These are phyloP conservation scores for Phymatotrichopsis omnivora DNA, from an alignment of 2,329 filamentous ascomycete genomes.

Conservation along the genomic window DNA sequence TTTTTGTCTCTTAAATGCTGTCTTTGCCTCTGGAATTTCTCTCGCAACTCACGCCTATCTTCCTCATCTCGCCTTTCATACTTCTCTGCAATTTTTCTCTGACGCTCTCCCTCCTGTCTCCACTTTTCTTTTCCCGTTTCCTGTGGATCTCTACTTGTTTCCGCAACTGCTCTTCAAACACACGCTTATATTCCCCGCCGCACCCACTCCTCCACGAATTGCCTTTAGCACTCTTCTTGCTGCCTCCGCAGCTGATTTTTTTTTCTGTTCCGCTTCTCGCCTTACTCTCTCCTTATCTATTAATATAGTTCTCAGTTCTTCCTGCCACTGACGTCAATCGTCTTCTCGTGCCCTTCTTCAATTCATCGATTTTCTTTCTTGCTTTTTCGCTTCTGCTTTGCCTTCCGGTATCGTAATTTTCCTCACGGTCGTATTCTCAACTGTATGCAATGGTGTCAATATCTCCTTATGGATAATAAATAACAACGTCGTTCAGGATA, in stretches of 20 bases:
- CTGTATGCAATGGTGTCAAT: slow-evolving; percentile 6
- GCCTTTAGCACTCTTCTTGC: slow-evolving; percentile 8
- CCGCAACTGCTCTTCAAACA: no score
- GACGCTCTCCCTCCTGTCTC: no score
- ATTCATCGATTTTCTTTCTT: background rate
- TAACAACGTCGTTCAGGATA: background rate
- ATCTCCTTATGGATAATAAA: slow-evolving; percentile 13
- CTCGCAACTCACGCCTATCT: no score
- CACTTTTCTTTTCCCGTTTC: no score
- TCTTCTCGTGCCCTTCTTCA: slow-evolving; percentile 6
- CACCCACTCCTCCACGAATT: no score
- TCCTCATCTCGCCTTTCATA: no score
- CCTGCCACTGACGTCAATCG: background rate
- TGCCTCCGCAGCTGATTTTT: background rate
- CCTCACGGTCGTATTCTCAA: slow-evolving; percentile 14
- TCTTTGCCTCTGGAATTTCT: no score
- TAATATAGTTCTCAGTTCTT: slow-evolving; percentile 2
- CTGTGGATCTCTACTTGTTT: no score
- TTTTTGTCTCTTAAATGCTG: no score
- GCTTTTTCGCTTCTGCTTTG: slow-evolving; percentile 1
- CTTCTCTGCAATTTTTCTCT: slow-evolving; percentile 6
- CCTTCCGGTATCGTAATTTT: slow-evolving; percentile 9
- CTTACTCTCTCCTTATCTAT: no score
- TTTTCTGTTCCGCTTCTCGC: no score
- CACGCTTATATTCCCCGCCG: no score